Percentiles rank a stretch among this genome's conserved stretches.
phyloP scores from a whole-genome alignment of 192 early-diverging fungal species.

The Dispira simplex region DNA sequence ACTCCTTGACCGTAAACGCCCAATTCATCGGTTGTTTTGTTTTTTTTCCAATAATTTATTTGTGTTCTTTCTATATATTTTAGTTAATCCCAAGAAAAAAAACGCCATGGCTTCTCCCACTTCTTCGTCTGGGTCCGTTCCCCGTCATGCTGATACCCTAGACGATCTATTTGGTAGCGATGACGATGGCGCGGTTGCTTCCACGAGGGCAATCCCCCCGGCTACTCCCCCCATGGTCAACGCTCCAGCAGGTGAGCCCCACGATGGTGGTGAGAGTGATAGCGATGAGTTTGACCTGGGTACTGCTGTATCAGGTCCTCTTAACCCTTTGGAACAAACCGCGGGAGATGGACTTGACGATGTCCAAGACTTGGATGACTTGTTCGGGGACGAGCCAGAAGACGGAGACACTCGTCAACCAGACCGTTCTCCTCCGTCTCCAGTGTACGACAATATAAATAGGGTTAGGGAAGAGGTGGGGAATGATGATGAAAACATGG shows the following conservation, averaged over 20 bases:
- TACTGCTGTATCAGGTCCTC: background rate
- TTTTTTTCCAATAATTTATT: no score
- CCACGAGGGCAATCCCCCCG: background rate
- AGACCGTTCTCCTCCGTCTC: background rate
- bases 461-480: background rate
- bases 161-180: slow-evolving; percentile 3
- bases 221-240: background rate
- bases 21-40: no score
- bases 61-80: no score
- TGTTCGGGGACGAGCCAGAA: background rate
- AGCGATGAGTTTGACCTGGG: slow-evolving; percentile 8
- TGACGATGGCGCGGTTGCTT: background rate
- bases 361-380: background rate
- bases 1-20: no score
- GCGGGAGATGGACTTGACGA: background rate
- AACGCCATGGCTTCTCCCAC: no score
- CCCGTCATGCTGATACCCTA: background rate
- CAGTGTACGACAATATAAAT: no score
- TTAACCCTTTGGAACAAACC: no score
- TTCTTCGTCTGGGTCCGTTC: no score
- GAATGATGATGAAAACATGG: slow-evolving; percentile 1
- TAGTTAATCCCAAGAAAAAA: no score
- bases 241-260: background rate
- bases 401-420: background rate
- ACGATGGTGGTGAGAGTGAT: background rate